Conservation (phyloP, 176 grass and related monocot species). For the Zizania latifolia region DNA sequence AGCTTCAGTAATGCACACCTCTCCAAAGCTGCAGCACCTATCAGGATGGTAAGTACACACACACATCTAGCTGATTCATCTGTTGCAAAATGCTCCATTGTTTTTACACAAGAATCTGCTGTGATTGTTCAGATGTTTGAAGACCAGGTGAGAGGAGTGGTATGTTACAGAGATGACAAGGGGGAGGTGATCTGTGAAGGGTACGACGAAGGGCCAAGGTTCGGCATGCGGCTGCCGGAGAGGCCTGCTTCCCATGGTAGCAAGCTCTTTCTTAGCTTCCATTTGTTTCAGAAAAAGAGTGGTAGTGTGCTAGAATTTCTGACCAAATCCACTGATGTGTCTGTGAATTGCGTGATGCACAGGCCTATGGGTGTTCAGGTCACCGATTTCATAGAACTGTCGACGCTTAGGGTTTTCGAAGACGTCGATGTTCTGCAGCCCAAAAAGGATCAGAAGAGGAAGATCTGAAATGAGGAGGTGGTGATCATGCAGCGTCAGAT, state of each 20-base stretch:
- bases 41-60: neutral
- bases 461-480: neutral
- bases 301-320: neutral
- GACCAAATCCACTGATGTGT: neutral
- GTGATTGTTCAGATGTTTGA: conserved; percentile 48
- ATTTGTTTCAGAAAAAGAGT: neutral
- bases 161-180: conserved; percentile 49
- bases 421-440: conserved; percentile 25
- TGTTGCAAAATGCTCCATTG: neutral
- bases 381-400: conserved; percentile 37
- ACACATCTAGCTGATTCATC: neutral
- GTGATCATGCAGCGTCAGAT: neutral
- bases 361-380: conserved; percentile 18
- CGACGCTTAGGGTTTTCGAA: conserved; percentile 18
- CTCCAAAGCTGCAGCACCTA: neutral
- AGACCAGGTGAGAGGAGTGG: conserved; percentile 48
- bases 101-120: neutral
- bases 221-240: conserved; percentile 1
- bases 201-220: conserved; percentile 53
- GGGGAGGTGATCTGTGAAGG: conserved; percentile 63
- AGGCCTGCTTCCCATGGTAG: conserved; percentile 30
- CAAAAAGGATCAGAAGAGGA: conserved; percentile 8
- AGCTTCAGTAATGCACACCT: neutral
- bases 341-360: neutral
- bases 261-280: neutral